phyloP scores from a whole-genome alignment of 257 asterid genomes.

The Capsicum baccatum region DNA sequence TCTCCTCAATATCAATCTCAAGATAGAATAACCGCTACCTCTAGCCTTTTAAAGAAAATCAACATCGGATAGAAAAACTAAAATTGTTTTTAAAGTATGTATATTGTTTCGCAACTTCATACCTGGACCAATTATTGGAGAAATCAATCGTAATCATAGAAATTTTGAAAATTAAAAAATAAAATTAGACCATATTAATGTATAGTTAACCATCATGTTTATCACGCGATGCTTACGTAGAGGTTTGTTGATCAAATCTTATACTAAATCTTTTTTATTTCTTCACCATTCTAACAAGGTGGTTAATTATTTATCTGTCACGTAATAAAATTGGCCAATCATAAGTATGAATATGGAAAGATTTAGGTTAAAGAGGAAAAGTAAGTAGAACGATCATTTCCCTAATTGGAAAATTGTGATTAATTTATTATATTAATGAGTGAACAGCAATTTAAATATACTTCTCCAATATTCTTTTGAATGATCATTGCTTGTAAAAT shows the following conservation, averaged over 20 bases:
- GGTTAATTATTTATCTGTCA: not conserved
- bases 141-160: not conserved
- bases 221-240: not conserved
- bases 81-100: too few species aligned
- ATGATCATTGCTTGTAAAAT: not conserved
- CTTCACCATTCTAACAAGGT: not conserved
- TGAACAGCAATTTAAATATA: not conserved
- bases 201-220: not conserved
- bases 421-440: not conserved
- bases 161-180: not conserved
- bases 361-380: not conserved
- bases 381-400: not conserved
- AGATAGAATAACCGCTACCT: not conserved
- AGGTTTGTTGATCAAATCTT: not conserved
- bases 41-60: not conserved
- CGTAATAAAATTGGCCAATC: not conserved
- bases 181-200: not conserved
- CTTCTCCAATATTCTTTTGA: slow-evolving; percentile 15
- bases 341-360: slow-evolving; percentile 6
- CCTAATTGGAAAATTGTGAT: slow-evolving; percentile 1
- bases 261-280: not conserved
- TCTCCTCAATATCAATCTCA: not conserved
- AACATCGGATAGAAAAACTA: too few species aligned
- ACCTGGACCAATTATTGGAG: not conserved
- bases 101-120: too few species aligned